Conservation (phyloP, 2,329 filamentous ascomycete genomes). For the Aspergillus uvarum region DNA sequence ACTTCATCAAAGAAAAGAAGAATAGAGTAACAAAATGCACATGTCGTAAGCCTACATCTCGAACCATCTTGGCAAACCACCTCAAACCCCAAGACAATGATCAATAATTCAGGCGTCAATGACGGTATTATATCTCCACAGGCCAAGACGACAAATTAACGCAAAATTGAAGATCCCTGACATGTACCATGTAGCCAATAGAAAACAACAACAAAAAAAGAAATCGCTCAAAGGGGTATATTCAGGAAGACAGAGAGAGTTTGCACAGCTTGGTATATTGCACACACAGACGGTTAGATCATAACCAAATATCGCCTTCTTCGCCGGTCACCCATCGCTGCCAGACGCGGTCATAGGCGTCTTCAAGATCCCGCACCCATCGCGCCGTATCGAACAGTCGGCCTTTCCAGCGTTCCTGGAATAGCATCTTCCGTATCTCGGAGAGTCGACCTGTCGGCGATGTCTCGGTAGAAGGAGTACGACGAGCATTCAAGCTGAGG, state of each 20-base stretch:
- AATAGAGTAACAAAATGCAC: not conserved
- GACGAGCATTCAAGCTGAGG: slow-evolving; percentile 60
- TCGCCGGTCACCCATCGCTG: slow-evolving; percentile 78
- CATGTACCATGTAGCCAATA: not conserved
- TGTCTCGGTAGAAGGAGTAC: not conserved
- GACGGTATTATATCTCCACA: not conserved
- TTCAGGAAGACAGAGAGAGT: not conserved
- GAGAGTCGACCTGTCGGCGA: slow-evolving; percentile 63
- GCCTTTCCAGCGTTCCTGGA: slow-evolving; percentile 79
- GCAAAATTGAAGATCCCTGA: slow-evolving; percentile 14
- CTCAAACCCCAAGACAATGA: not conserved
- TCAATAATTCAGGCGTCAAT: not conserved
- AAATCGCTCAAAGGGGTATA: slow-evolving; percentile 10
- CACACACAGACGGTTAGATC: slow-evolving; percentile 29
- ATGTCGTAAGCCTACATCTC: not conserved
- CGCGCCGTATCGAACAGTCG: slow-evolving; percentile 86
- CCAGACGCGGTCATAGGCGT: slow-evolving; percentile 88
- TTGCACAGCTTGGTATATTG: not conserved
- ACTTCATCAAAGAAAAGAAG: not conserved
- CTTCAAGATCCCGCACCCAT: slow-evolving; percentile 88
- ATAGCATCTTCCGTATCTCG: slow-evolving; percentile 77
- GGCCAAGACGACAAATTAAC: not conserved
- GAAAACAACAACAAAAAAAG: not conserved
- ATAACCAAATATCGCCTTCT: slow-evolving; percentile 90
- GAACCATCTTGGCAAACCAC: not conserved